Conservation (phyloP, 2,329 filamentous ascomycete species). For the Aspergillus fructus region DNA sequence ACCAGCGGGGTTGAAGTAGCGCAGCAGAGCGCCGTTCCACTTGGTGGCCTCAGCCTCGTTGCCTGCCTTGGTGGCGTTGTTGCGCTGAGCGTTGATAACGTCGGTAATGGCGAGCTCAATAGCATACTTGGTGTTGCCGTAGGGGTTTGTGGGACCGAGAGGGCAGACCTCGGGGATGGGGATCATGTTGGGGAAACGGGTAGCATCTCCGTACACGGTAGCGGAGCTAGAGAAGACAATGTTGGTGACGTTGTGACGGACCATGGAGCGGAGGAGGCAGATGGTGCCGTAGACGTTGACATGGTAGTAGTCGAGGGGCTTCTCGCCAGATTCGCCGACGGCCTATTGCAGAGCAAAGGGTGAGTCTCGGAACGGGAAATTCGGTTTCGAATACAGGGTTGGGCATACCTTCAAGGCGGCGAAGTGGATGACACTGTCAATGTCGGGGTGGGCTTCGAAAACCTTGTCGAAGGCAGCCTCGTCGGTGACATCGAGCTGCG, state of each 20-base stretch:
- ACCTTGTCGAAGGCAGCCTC: constrained; percentile 80
- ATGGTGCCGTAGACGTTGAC: constrained; percentile 95
- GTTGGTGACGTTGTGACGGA: constrained; percentile 85
- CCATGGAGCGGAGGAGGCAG: constrained; percentile 81
- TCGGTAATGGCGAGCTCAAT: constrained; percentile 93
- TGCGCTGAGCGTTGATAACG: constrained; percentile 81
- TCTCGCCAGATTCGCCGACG: constrained; percentile 91
- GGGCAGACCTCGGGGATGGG: constrained; percentile 97
- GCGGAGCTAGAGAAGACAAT: constrained; percentile 98
- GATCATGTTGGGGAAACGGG: constrained; percentile 95
- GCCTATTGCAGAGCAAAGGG: constrained; percentile 55
- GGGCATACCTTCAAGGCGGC: constrained; percentile 81
- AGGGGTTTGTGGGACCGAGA: constrained; percentile 93
- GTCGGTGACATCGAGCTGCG: constrained; percentile 85
- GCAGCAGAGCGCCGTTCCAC: constrained; percentile 89
- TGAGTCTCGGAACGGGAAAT: not conserved
- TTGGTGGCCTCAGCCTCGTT: constrained; percentile 67
- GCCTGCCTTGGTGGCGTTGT: constrained; percentile 75
- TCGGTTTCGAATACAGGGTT: not conserved
- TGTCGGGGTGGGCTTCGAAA: constrained; percentile 84
- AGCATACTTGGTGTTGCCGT: constrained; percentile 92
- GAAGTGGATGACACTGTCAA: constrained; percentile 98
- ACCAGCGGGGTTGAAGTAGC: constrained; percentile 97
- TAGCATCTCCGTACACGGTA: constrained; percentile 97
- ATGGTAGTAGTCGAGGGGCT: constrained; percentile 94